Base-by-base conservation (phyloP, 352 stramenopile species). In the Phytophthora quininea region DNA sequence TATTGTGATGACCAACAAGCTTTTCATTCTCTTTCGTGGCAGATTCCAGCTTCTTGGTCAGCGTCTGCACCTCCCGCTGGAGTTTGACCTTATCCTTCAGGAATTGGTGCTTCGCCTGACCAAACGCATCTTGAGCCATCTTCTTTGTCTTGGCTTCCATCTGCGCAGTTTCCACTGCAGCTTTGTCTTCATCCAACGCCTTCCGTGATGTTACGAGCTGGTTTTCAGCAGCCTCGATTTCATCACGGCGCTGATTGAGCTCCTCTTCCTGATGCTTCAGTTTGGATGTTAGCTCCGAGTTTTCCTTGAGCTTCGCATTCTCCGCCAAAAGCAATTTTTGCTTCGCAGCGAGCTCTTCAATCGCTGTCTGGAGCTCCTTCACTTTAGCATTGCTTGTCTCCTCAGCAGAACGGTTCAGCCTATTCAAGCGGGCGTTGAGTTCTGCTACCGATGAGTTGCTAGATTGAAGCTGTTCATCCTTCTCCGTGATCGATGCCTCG, bases 1-100 rank as follows among this genome's bases (percentile, higher is more conserved):
- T 87, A 61, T 95, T 95, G 66, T 90, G 73, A 38, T 95, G 86
- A 3, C 84, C 84, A 7, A 92, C 83, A 7, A 95, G 79, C 55
- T 91, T 83, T 62, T 92, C 83, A 37, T 92, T 92, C 47, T 84
- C 84, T 57, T 69, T 86, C 64, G 49, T 84, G 59, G 65, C 50
- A 42, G 56, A 70, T 38, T 80, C 65, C 4, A 89, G 62, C 62
- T 86, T 88, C 40, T 86, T 79, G 12, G 56, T 70, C 31, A 83
- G 33, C 2, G 51, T 54, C 35, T 74, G 58, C 14, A 73, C 71
- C 6, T 83, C 76, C 24, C 69, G 74, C 29, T 87, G 68, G 9
- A 89, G 56, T 71, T 78, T 88, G 46, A 90, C 68, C 46, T 83
- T 89, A 35, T 88, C 77, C n/a, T 72, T 75, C 29, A 74, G 49